Conservation (phyloP, 192 early-diverging fungal species). For the Powellomyces hirtus region DNA sequence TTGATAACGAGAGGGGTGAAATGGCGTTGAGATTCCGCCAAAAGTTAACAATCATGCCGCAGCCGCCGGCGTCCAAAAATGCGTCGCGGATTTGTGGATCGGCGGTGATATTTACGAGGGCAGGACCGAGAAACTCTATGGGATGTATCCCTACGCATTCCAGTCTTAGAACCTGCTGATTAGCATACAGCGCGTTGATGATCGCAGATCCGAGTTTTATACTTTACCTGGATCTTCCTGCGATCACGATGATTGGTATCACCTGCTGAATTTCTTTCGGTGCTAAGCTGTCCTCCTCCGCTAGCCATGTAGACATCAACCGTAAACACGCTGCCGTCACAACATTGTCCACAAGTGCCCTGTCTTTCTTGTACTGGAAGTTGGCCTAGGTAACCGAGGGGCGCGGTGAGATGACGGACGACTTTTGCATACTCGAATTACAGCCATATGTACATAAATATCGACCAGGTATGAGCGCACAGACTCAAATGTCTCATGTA, state of each 20-base stretch:
- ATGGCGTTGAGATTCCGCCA: background rate
- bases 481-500: conserved; percentile 9
- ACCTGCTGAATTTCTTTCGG: conserved; percentile 1
- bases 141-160: too few species aligned
- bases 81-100: background rate
- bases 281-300: conserved; percentile 1
- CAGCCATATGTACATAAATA: too few species aligned
- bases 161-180: too few species aligned
- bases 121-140: conserved; percentile 11
- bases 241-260: conserved; percentile 4
- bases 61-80: conserved; percentile 7
- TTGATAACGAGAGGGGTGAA: background rate
- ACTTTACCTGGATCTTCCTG: too few species aligned
- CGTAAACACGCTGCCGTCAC: conserved; percentile 8
- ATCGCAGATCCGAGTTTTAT: too few species aligned
- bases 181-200: too few species aligned
- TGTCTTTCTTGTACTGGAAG: background rate
- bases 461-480: conserved; percentile 14
- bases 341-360: background rate
- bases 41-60: background rate
- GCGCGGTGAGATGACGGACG: too few species aligned
- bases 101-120: background rate
- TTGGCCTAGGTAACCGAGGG: too few species aligned
- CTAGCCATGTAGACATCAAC: conserved; percentile 2
- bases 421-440: too few species aligned